Conservation (phyloP, 768 basidiomycete genomes). For the Lyophyllum decastes region DNA sequence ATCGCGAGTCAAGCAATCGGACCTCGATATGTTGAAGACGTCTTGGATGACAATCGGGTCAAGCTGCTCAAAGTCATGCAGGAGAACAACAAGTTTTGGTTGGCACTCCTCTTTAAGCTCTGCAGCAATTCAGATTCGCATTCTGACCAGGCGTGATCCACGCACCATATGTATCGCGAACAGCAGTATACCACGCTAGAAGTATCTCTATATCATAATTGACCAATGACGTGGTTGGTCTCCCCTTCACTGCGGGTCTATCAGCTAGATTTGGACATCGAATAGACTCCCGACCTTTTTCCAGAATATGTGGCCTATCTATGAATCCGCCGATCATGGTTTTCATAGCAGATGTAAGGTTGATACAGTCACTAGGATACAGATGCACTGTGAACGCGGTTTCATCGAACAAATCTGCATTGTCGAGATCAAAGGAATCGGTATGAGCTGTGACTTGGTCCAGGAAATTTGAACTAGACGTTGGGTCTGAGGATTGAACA, state of each 20-base stretch:
- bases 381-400: slow-evolving; percentile 45
- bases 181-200: slow-evolving; percentile 56
- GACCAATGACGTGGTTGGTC: slow-evolving; percentile 52
- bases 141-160: background rate
- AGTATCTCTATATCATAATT: slow-evolving; percentile 64
- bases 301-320: slow-evolving; percentile 30
- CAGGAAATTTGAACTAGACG: slow-evolving; percentile 47
- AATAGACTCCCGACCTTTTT: slow-evolving; percentile 20
- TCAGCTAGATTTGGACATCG: background rate
- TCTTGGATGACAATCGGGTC: slow-evolving; percentile 66
- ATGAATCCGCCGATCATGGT: slow-evolving; percentile 55
- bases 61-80: slow-evolving; percentile 79
- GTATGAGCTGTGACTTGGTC: slow-evolving; percentile 41
- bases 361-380: slow-evolving; percentile 59
- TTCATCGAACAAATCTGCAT: slow-evolving; percentile 7
- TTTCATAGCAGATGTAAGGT: slow-evolving; percentile 53
- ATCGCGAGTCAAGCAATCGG: background rate
- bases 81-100: slow-evolving; percentile 53
- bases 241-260: slow-evolving; percentile 41
- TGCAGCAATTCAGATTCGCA: background rate
- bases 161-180: slow-evolving; percentile 39
- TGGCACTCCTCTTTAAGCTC: slow-evolving; percentile 10
- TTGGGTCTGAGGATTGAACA: slow-evolving; percentile 29
- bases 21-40: slow-evolving; percentile 75
- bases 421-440: slow-evolving; percentile 23